Evolutionary conservation across 805 yeast genomes (phyloP).

Genomic region (Ogataea nakhonphanomensis): DNA sequence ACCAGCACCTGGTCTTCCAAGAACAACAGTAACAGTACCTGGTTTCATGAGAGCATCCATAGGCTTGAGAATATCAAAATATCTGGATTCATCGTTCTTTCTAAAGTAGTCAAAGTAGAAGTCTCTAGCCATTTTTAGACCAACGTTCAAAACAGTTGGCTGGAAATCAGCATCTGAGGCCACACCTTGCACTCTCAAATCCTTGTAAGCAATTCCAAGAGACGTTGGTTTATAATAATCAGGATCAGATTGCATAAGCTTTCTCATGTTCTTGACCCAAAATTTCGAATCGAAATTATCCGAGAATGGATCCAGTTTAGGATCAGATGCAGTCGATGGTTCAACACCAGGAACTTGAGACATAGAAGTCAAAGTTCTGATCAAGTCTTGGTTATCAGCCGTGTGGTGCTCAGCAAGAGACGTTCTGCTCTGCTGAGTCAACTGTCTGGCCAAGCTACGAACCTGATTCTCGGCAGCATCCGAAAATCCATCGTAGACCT

Average conservation of each 20-base stretch:
- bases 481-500: constrained; percentile 10
- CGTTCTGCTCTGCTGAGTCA: constrained; percentile 24
- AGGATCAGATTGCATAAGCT: constrained; percentile 49
- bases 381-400: constrained; percentile 12
- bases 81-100: constrained; percentile 30
- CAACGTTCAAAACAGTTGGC: constrained; percentile 49
- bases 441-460: constrained; percentile 38
- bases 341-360: constrained; percentile 48
- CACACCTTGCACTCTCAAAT: constrained; percentile 59
- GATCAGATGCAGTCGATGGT: constrained; percentile 35
- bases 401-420: constrained; percentile 1
- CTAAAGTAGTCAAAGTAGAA: constrained; percentile 24
- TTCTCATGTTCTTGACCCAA: constrained; percentile 66
- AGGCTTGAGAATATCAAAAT: constrained; percentile 55
- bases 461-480: constrained; percentile 9
- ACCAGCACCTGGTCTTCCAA: constrained; percentile 84
- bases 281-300: constrained; percentile 57
- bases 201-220: constrained; percentile 56
- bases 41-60: constrained; percentile 63
- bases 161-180: constrained; percentile 69
- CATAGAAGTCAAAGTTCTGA: constrained; percentile 45
- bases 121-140: constrained; percentile 34
- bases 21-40: constrained; percentile 65
- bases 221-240: constrained; percentile 62
- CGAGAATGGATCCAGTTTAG: constrained; percentile 55